Percentiles rank a stretch among this genome's conserved stretches.
Conservation (phyloP, 1,284 basidiomycete genomes). For the Ceratobasidium sp. region DNA sequence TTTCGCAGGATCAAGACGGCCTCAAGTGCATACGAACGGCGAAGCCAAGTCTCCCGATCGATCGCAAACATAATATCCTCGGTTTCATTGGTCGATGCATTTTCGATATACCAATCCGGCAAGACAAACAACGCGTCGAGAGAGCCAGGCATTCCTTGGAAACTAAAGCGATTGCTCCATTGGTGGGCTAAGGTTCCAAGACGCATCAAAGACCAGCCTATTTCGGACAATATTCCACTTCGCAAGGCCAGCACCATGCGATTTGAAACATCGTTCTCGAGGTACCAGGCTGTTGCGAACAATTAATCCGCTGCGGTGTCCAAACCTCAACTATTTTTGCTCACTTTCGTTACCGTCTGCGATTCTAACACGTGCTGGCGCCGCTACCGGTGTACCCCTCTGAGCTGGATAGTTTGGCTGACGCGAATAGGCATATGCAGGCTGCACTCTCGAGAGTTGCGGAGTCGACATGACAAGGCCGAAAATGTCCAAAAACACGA, state of each 20-base stretch:
- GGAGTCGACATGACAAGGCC: conserved; percentile 23
- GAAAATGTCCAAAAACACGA: neutral
- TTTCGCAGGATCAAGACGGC: conserved; percentile 81
- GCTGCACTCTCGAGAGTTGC: conserved; percentile 17
- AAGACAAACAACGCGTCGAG: conserved; percentile 82
- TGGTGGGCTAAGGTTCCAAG: conserved; percentile 72
- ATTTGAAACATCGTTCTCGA: conserved; percentile 74
- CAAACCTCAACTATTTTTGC: neutral
- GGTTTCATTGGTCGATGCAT: conserved; percentile 40
- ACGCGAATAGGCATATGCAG: conserved; percentile 7
- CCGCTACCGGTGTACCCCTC: neutral
- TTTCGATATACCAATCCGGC: conserved; percentile 71
- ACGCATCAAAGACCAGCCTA: conserved; percentile 83
- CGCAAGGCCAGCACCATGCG: conserved; percentile 82
- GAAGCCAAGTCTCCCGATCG: conserved; percentile 47
- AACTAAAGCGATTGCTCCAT: conserved; percentile 73
- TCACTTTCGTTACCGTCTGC: conserved; percentile 17
- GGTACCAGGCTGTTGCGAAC: conserved; percentile 74
- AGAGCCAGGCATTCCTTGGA: conserved; percentile 75
- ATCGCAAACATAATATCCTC: conserved; percentile 31
- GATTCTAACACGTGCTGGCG: neutral
- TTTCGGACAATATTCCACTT: conserved; percentile 77
- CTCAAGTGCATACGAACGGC: conserved; percentile 74
- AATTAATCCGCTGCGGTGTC: neutral
- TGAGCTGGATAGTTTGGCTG: conserved; percentile 19